Evolutionary conservation across 805 yeast species (phyloP).

Genomic region (Yamadazyma takamatsuzukensis): DNA sequence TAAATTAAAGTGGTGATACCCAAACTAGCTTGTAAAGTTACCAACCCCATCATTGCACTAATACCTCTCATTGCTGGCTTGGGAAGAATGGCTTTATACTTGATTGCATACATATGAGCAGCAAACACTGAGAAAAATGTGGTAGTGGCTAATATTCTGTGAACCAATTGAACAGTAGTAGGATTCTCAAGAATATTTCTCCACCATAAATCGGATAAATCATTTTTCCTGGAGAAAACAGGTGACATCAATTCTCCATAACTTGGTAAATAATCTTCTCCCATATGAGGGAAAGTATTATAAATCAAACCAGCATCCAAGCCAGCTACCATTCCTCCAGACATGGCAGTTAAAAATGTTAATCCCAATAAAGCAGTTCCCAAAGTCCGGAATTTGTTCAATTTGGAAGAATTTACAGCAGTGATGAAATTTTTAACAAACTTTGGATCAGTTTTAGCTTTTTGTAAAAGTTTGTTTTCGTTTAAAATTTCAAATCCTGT

Average conservation of each 20-base stretch:
- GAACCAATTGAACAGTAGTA: slow-evolving; percentile 89
- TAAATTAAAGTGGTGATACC: slow-evolving; percentile 86
- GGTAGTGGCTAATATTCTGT: slow-evolving; percentile 78
- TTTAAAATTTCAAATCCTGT: slow-evolving; percentile 82
- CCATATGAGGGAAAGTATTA: slow-evolving; percentile 97
- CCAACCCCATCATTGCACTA: slow-evolving; percentile 78
- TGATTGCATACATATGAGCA: slow-evolving; percentile 64
- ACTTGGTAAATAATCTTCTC: slow-evolving; percentile 75
- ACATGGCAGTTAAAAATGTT: slow-evolving; percentile 88
- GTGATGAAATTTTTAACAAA: slow-evolving; percentile 50
- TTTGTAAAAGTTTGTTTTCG: slow-evolving; percentile 62
- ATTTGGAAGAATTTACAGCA: slow-evolving; percentile 57
- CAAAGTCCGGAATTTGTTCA: slow-evolving; percentile 53
- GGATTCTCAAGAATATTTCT: slow-evolving; percentile 94
- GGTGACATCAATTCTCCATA: slow-evolving; percentile 74
- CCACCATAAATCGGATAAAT: slow-evolving; percentile 78
- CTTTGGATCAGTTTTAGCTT: slow-evolving; percentile 42
- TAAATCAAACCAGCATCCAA: slow-evolving; percentile 95
- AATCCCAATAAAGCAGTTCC: slow-evolving; percentile 59
- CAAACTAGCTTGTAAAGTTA: slow-evolving; percentile 72
- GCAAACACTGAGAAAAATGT: slow-evolving; percentile 72
- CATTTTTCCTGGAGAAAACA: slow-evolving; percentile 62
- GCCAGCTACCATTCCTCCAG: slow-evolving; percentile 98
- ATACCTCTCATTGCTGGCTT: slow-evolving; percentile 49
- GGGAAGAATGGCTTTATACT: slow-evolving; percentile 56